Conservation (phyloP, 2,329 filamentous ascomycete species). For the Arthrinium phaeospermum region DNA sequence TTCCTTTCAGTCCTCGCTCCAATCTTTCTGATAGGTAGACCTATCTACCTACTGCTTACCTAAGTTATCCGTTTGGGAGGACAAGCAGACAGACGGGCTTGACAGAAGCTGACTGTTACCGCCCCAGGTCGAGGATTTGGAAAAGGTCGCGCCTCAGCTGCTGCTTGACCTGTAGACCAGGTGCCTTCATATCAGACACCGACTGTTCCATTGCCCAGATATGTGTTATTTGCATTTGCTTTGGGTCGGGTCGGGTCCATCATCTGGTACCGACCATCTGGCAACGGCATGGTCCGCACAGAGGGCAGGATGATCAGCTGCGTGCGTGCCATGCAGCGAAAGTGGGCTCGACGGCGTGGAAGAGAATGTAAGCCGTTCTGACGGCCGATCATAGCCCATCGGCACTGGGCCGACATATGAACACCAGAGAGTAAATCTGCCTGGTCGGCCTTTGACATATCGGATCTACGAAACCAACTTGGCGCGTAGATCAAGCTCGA, state of each 20-base stretch:
- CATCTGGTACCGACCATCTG: background rate
- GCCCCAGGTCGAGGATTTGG: conserved; percentile 79
- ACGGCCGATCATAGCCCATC: background rate
- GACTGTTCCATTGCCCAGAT: background rate
- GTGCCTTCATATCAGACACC: background rate
- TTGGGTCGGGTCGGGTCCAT: background rate
- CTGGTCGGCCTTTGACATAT: background rate
- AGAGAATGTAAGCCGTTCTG: background rate
- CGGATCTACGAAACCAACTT: conserved; percentile 17
- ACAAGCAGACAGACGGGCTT: background rate
- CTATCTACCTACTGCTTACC: background rate
- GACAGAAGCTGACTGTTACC: conserved; percentile 22
- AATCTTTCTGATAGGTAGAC: background rate
- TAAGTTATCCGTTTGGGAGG: background rate
- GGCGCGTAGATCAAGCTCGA: conserved; percentile 1
- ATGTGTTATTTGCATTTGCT: background rate
- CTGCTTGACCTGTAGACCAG: conserved; percentile 74
- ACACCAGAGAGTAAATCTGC: background rate
- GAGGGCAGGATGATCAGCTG: background rate
- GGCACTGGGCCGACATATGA: background rate
- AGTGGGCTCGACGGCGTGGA: background rate
- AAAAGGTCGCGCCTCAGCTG: conserved; percentile 85
- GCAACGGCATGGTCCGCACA: background rate
- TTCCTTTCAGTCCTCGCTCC: background rate
- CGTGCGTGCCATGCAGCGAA: background rate